Percentiles rank a stretch among this genome's conserved stretches.
Conservation (phyloP, 345 rosid genomes). For the Arabidopsis suecica region DNA sequence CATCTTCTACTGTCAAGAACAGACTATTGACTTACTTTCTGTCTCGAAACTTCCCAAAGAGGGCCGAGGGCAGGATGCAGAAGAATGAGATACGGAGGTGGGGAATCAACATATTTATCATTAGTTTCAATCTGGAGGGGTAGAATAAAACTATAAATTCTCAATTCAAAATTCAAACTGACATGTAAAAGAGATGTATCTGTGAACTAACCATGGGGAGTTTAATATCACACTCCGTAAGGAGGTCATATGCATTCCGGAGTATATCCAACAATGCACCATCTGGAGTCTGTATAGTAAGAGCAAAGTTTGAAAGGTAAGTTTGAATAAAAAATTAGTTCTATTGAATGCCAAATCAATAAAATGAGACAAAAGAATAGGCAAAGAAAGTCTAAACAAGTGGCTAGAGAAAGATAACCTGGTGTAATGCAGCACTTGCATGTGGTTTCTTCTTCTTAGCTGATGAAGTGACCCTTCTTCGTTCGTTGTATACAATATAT, state of each 20-base stretch:
- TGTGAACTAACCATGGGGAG: conserved; percentile 69
- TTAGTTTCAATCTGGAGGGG: conserved; percentile 64
- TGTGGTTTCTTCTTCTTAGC: conserved; percentile 86
- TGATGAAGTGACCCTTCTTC: conserved; percentile 92
- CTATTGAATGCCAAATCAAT: conserved; percentile 21
- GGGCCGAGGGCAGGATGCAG: conserved; percentile 96
- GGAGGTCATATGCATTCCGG: conserved; percentile 88
- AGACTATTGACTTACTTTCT: conserved; percentile 61
- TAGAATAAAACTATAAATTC: conserved; percentile 21
- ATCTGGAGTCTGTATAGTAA: conserved; percentile 81
- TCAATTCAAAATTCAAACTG: neutral
- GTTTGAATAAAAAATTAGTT: neutral
- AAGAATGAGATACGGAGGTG: conserved; percentile 89
- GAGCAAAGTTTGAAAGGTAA: neutral
- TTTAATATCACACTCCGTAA: conserved; percentile 67
- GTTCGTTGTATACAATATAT: conserved; percentile 82
- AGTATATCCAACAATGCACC: conserved; percentile 86
- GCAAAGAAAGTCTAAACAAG: conserved; percentile 3
- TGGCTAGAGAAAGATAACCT: conserved; percentile 60
- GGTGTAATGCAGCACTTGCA: conserved; percentile 69
- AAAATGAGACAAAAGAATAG: conserved; percentile 5
- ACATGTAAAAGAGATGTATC: conserved; percentile 10
- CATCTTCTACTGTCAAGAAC: neutral
- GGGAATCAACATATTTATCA: conserved; percentile 62
- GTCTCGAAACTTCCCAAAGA: conserved; percentile 89